Conservation (phyloP, 148 eudicot genomes). For the Vaccinium myrtillus region DNA sequence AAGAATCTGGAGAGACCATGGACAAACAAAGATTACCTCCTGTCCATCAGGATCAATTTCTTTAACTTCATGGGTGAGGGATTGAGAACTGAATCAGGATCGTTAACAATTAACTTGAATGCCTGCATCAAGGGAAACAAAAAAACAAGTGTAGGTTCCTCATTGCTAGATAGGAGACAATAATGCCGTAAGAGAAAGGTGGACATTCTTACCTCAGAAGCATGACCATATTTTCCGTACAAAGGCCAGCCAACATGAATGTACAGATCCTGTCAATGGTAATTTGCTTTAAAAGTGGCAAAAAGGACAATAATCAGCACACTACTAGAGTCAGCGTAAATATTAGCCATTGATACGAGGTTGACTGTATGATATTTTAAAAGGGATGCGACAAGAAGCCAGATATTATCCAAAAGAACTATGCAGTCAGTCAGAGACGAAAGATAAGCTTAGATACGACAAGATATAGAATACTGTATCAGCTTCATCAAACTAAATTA, state of each 20-base stretch:
- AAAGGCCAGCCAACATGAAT: slow-evolving; percentile 89
- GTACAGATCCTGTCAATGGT: slow-evolving; percentile 33
- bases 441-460: too few relatives aligned
- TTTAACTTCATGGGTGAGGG: slow-evolving; percentile 79
- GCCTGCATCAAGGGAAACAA: background rate
- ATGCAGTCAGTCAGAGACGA: background rate
- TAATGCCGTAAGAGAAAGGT: background rate
- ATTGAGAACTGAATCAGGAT: slow-evolving; percentile 72
- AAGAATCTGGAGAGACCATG: background rate
- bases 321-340: background rate
- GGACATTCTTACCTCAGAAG: slow-evolving; percentile 66
- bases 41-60: slow-evolving; percentile 81
- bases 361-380: background rate
- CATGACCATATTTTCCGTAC: slow-evolving; percentile 91
- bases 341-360: background rate
- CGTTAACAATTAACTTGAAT: too few relatives aligned
- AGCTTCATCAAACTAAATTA: background rate
- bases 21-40: slow-evolving; percentile 52
- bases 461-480: background rate
- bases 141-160: background rate
- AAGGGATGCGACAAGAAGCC: background rate
- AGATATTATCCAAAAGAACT: background rate
- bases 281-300: background rate
- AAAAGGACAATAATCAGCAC: slow-evolving; percentile 12
- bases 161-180: background rate